Conservation (phyloP, 345 rosid species). For the Viola odorata region DNA sequence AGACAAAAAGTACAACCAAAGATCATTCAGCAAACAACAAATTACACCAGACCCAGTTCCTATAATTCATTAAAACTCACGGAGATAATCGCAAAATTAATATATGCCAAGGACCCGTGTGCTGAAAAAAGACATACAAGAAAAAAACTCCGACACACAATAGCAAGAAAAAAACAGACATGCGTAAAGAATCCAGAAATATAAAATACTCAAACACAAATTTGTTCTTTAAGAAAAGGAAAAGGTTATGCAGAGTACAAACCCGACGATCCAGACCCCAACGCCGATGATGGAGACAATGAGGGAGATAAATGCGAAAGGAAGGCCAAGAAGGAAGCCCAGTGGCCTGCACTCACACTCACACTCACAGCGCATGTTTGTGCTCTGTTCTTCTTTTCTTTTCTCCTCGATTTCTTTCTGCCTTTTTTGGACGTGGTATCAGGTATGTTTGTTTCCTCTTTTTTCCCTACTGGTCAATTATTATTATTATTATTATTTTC, state of each 20-base stretch:
- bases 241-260: background rate
- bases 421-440: no score
- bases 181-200: background rate
- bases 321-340: constrained; percentile 32
- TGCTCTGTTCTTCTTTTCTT: background rate
- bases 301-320: constrained; percentile 24
- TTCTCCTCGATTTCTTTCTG: background rate
- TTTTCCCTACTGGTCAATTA: no score
- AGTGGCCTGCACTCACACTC: constrained; percentile 28
- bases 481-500: no score
- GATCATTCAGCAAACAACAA: background rate
- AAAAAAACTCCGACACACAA: no score
- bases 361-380: constrained; percentile 21
- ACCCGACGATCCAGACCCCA: constrained; percentile 31
- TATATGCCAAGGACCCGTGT: no score
- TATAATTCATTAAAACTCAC: background rate
- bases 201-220: background rate
- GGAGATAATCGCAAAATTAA: no score
- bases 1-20: background rate
- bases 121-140: background rate
- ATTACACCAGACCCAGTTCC: constrained; percentile 1
- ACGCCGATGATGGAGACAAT: constrained; percentile 27
- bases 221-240: background rate
- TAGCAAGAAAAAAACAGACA: no score
- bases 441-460: no score